Percentiles rank a stretch among this genome's conserved stretches.
These are phyloP conservation scores for Glaciozyma martinii DNA, from an alignment of 768 basidiomycete genomes.

Conservation along the genomic window DNA sequence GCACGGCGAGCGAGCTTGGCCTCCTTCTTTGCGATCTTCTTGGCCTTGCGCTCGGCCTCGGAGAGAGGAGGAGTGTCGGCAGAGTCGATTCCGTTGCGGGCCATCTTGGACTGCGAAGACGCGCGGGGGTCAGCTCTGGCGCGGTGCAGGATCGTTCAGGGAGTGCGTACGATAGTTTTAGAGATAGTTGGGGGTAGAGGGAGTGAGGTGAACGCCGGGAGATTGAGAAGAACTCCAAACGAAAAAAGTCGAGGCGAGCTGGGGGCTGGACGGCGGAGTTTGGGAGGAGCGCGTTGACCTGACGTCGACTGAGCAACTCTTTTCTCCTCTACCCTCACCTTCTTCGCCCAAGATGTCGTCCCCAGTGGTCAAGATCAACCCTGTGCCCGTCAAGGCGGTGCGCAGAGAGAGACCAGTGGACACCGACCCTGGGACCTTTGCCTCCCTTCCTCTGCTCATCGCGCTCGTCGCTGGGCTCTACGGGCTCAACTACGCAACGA, in stretches of 20 bases:
- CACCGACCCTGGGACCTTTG: neutral
- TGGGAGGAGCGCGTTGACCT: neutral
- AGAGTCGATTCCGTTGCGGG: slow-evolving; percentile 9
- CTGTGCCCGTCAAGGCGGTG: too few relatives aligned
- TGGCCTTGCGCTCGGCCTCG: neutral
- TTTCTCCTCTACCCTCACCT: too few relatives aligned
- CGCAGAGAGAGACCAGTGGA: neutral
- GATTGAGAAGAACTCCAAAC: too few relatives aligned
- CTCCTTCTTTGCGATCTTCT: slow-evolving; percentile 32
- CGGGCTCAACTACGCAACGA: neutral
- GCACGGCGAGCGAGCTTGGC: slow-evolving; percentile 1
- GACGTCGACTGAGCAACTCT: neutral
- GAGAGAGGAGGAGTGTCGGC: slow-evolving; percentile 7
- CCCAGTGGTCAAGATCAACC: too few relatives aligned
- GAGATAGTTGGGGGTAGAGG: neutral
- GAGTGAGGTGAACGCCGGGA: neutral
- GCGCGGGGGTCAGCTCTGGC: too few relatives aligned
- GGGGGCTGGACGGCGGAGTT: neutral
- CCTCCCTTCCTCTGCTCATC: neutral
- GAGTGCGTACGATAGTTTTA: neutral
- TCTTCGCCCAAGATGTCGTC: too few relatives aligned
- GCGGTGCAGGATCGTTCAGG: neutral
- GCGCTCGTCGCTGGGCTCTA: neutral
- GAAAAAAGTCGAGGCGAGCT: neutral
- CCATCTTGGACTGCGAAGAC: too few relatives aligned